Evolutionary conservation across 75 land plant genomes (phyloP), one percentile per base, ranked within the genome.

Genomic region (Cryptomeria japonica): DNA sequence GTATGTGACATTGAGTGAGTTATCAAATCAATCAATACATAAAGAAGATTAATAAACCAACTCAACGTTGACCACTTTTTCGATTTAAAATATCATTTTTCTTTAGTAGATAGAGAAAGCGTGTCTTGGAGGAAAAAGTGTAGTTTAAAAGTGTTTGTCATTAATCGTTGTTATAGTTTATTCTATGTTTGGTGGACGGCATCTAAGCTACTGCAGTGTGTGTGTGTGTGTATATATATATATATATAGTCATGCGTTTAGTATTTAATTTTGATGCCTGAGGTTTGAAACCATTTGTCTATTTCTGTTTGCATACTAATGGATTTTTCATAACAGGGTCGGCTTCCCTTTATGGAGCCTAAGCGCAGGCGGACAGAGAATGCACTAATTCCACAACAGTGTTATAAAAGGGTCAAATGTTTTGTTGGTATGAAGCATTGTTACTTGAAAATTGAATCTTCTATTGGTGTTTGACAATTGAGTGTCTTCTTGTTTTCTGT

Each of bases 261-360:
- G 75, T 1, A 72, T 72, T 3, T 3, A 14, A 58, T 58, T 58
- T 64, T 73, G 76, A 32, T 9, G 32, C 5, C 10, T 73, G 11
- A 73, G 32, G 11, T 32, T 31, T 32, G 76, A 73, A 9, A 32
- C 36, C 70, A 8, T n/a, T 73, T 72, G 2, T 8, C 37, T 2
- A 31, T 32, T 13, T 12, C 32, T 73, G 77, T 34, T 10, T 73
- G 37, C 37, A 34, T 34, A 22, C 70, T 64, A 34, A 73, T 73
- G 13, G 36, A 80, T 77, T 76, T 31, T 31, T 86, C 41, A 85
- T 86, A 44, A 55, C 88, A 96, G 97, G 79, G 88, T 53, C 86
- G 88, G 78, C 93, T 96, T 89, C 96, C 97, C 31, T 96, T 96
- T 86, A 95, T 96, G 97, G 96, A 93, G 22, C 87, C 89, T 12